Evolutionary conservation across 2,329 filamentous ascomycete species (phyloP).

Genomic region (Aspergillus sp.): DNA sequence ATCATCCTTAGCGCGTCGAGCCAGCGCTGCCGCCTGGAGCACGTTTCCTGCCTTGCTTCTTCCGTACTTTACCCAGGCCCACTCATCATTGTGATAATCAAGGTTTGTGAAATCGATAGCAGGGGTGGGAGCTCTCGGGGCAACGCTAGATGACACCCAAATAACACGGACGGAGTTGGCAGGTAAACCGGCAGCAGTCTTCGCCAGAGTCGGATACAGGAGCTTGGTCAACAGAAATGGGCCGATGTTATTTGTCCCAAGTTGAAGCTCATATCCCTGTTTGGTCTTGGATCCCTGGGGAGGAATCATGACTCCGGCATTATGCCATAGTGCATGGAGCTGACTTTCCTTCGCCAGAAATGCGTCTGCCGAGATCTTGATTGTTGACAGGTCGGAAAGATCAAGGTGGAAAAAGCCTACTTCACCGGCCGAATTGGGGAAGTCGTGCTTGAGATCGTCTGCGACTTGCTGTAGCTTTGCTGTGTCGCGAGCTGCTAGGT

Average conservation of each 20-base stretch:
- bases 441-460: too few species aligned
- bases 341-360: slow-evolving; percentile 37
- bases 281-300: slow-evolving; percentile 31
- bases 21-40: too few species aligned
- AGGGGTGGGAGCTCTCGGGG: neutral
- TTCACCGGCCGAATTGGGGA: too few species aligned
- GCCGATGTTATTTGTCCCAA: slow-evolving; percentile 43
- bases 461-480: too few species aligned
- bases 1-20: too few species aligned
- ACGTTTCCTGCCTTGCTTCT: too few species aligned
- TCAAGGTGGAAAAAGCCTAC: slow-evolving; percentile 47
- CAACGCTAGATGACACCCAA: neutral
- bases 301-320: slow-evolving; percentile 39
- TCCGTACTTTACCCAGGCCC: too few species aligned
- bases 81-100: too few species aligned
- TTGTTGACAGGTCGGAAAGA: slow-evolving; percentile 25
- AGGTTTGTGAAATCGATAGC: neutral
- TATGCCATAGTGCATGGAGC: slow-evolving; percentile 45
- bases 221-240: slow-evolving; percentile 41
- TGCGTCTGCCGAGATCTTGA: slow-evolving; percentile 25
- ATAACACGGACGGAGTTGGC: neutral
- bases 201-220: neutral
- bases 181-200: neutral
- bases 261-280: slow-evolving; percentile 34
- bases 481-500: too few species aligned